Evolutionary conservation across 805 yeast genomes (phyloP).

Genomic region (Candida sakaeoensis): DNA sequence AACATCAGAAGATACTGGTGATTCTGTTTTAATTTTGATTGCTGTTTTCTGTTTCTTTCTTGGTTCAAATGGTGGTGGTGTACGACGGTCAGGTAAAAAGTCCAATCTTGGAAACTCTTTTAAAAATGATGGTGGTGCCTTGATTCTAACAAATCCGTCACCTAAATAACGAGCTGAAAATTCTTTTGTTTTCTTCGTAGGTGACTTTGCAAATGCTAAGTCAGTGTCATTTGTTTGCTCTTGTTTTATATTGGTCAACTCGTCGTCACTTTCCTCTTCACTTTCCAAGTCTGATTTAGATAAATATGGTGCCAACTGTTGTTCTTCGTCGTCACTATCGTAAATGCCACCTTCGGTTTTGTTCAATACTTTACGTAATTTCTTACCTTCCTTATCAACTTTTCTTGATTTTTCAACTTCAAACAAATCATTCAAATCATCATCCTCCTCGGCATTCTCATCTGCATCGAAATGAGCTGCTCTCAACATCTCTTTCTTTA

Average conservation of each 20-base stretch:
- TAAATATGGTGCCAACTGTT: conserved; percentile 66
- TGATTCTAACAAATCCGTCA: conserved; percentile 52
- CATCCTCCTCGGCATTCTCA: conserved; percentile 54
- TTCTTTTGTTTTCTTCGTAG: conserved; percentile 11
- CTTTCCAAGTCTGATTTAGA: conserved; percentile 54
- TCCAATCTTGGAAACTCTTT: conserved; percentile 71
- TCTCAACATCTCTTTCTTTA: conserved; percentile 78
- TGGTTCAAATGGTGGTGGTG: conserved; percentile 25
- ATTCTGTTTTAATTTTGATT: conserved; percentile 19
- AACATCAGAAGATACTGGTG: conserved; percentile 9
- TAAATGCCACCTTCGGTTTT: conserved; percentile 87
- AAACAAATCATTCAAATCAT: conserved; percentile 66
- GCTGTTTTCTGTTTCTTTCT: conserved; percentile 35
- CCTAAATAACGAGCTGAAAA: conserved; percentile 26
- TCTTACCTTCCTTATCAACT: conserved; percentile 88
- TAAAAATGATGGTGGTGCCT: conserved; percentile 59
- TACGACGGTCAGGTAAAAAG: conserved; percentile 70
- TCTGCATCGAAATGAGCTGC: conserved; percentile 74
- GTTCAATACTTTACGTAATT: conserved; percentile 75
- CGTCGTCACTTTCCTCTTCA: conserved; percentile 54
- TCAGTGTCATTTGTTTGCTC: conserved; percentile 5
- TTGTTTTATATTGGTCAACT: conserved; percentile 13
- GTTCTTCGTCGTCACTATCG: conserved; percentile 69
- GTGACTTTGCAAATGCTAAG: conserved; percentile 4
- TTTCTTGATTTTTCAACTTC: conserved; percentile 58